Conservation (phyloP, 78 protist species). For the Dictyostelium discoideum region dicty_2.7 NC_007088.5:3390001-3390500, state of each 20-base stretch:
- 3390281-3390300: no score
- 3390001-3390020: background rate
- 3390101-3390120: background rate
- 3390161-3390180: background rate
- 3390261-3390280: background rate
- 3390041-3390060: background rate
- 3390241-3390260: background rate
- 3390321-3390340: no score
- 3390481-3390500: background rate
- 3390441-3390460: background rate
- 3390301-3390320: no score
- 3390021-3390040: background rate
- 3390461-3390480: background rate
- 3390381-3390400: background rate
- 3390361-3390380: background rate
- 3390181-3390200: background rate
- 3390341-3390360: no score
- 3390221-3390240: background rate
- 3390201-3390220: background rate
- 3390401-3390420: background rate
- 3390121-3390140: background rate
- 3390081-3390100: background rate
- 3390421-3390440: background rate
- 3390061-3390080: background rate
- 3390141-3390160: background rate